Conservation (phyloP, 2,329 filamentous ascomycete genomes). For the Immersiporthe knoxdaviesiana region DNA sequence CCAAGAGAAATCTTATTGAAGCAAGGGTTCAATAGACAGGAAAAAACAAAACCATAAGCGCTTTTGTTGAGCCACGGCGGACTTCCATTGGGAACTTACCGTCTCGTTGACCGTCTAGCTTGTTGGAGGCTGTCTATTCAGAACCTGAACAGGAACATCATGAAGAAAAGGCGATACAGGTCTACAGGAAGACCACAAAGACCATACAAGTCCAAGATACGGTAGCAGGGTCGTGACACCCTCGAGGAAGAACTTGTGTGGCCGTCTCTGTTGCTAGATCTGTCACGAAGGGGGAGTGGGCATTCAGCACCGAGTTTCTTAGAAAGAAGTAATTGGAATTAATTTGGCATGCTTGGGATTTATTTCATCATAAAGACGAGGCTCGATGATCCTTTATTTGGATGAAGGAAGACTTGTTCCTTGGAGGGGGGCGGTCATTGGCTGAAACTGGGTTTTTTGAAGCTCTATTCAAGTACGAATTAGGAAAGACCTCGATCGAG, state of each 20-base stretch:
- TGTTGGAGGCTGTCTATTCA: conserved; percentile 1
- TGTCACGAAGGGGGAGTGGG: not conserved
- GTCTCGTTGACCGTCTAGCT: not conserved
- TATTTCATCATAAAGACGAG: not conserved
- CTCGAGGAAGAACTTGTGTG: not conserved
- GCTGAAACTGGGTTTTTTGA: conserved; percentile 1
- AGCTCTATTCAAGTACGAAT: conserved; percentile 20
- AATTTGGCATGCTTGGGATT: not conserved
- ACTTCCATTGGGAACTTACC: conserved; percentile 3
- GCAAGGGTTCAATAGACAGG: not conserved
- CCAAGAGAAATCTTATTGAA: conserved; percentile 11
- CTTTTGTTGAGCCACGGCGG: not conserved
- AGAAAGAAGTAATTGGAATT: not conserved
- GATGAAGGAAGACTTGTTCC: not conserved
- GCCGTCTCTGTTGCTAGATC: not conserved
- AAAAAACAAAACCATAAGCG: not conserved
- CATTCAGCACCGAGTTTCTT: not conserved
- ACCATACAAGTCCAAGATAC: not conserved
- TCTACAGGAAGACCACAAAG: not conserved
- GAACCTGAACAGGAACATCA: conserved; percentile 19
- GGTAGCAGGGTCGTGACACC: not conserved
- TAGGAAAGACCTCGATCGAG: conserved; percentile 7
- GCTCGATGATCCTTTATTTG: conserved; percentile 1
- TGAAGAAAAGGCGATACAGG: not conserved
- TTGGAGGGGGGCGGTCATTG: not conserved